Evolutionary conservation across 805 yeast genomes (phyloP), one percentile per base, ranked within the genome.

Genomic region (Metschnikowia sp.): DNA sequence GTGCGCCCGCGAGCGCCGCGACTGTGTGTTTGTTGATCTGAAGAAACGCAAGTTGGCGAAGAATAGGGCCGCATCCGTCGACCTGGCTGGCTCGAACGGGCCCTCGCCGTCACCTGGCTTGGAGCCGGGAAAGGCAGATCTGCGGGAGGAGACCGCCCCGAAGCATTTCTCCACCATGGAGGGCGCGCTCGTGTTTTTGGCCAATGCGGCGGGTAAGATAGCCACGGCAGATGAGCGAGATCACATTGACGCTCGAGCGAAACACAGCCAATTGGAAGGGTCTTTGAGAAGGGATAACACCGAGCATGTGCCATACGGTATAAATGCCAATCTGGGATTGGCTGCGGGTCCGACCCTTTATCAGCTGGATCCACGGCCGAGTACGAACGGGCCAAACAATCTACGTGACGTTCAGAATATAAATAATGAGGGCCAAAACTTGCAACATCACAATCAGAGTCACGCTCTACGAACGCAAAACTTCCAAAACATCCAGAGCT

Each of bases 1-100:
- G 42, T 91, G 98, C 59, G 75, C 77, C 50, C 74, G 97, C 38
- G 97, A 91, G 60, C 73, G 95, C 12, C 80, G 79, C 54, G 89
- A 84, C 55, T 91, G 98, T 66, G 82, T 84, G 12, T 82, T 87
- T 61, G 77, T 73, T 8, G 75, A 72, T 22, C 55, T 52, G 55
- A 50, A 51, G 35, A 62, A 54, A 42, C 51, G 57, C 8, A 40
- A 44, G 32, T 49, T 52, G 35, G 39, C 39, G 34, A 46, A 38
- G 13, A 45, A 37, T 10, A 39, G 50, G 15, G 11, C 32, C 10
- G 33, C 30, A 8, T 10, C 22, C 8, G 12, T 10, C 1, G 36
- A 33, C n/a, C 19, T 12, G n/a, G 19, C 33, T 22, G 22, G 19
- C 7, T 6, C 8, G 19, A 19, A 15, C 5, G 33, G 33, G 15